Evolutionary conservation across 345 rosid species (phyloP), one percentile per base, ranked within the genome.

Genomic region (Tarenaya hassleriana): DNA sequence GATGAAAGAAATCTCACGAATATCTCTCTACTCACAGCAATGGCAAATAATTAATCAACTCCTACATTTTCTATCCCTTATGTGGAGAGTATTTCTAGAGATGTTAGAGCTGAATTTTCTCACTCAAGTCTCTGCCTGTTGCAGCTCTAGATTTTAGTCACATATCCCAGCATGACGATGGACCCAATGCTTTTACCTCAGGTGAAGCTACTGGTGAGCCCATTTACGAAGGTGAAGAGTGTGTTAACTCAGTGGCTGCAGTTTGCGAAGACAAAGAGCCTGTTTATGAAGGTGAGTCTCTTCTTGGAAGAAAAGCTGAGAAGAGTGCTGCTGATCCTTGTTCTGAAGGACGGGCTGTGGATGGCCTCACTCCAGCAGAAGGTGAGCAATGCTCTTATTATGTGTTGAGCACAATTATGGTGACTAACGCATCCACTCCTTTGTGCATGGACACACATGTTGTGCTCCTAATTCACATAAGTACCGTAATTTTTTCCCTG

Each of bases 261-360:
- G 46, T 42, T 45, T 66, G 52, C 69, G 83, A 73, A 69, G 74
- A 76, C 38, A 63, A 71, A 41, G 88, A 86, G 69, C 95, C 91
- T 66, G 63, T 80, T 49, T 84, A 86, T 70, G 91, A 90, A 77
- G 94, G 85, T 61, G 82, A 84, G 72, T 79, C 74, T 16, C 62
- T 75, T 68, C 85, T 78, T 70, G 87, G 91, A 1, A 50, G 78
- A 68, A 83, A 79, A 67, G 76, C 77, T 45, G 90, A 73, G 65
- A 74, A 80, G 69, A 61, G 52, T 48, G 52, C 55, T 40, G 59
- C 13, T 32, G 78, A 69, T 52, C n/a, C n/a, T n/a, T 67, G 71
- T 56, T 55, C 63, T 58, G 58, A 61, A 58, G 74, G 68, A 24
- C 60, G 50, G 49, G 57, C 73, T 20, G 69, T 62, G 15, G 82